A percentile compares a stretch with the other conserved stretches of the same genome.
Conservation (phyloP, 108 stramenopile species). For the Epithemia pelagica region DNA sequence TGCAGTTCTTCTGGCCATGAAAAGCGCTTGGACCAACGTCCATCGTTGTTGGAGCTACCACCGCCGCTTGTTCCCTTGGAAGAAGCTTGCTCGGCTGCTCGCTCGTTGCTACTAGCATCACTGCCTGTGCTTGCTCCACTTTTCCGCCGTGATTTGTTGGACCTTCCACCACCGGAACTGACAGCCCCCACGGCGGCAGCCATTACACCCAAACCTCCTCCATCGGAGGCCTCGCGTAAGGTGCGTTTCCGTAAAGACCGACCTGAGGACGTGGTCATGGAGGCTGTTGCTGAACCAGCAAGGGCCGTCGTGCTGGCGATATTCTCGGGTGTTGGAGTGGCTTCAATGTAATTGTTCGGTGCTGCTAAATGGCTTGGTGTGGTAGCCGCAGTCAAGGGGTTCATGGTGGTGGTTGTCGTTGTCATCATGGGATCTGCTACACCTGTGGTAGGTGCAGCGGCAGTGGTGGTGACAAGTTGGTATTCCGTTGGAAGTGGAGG, state of each 20-base stretch:
- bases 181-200: background rate
- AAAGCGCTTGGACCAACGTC: conserved; percentile 83
- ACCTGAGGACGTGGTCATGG: background rate
- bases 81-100: background rate
- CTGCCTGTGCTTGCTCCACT: background rate
- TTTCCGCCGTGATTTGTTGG: background rate
- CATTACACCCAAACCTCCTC: background rate
- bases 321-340: background rate
- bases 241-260: background rate
- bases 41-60: conserved; percentile 24
- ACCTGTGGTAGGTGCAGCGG: background rate
- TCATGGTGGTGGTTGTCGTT: background rate
- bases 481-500: conserved; percentile 1
- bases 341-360: background rate
- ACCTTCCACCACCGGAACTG: background rate
- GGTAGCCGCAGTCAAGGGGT: background rate
- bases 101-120: background rate
- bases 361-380: background rate
- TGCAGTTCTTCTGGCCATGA: conserved; percentile 85
- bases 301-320: background rate
- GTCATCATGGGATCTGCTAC: background rate
- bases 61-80: background rate
- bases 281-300: background rate
- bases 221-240: background rate
- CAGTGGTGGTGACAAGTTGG: background rate